Evolutionary conservation across 106 monocot species (phyloP).

Genomic region (Phalaenopsis equestris): DNA sequence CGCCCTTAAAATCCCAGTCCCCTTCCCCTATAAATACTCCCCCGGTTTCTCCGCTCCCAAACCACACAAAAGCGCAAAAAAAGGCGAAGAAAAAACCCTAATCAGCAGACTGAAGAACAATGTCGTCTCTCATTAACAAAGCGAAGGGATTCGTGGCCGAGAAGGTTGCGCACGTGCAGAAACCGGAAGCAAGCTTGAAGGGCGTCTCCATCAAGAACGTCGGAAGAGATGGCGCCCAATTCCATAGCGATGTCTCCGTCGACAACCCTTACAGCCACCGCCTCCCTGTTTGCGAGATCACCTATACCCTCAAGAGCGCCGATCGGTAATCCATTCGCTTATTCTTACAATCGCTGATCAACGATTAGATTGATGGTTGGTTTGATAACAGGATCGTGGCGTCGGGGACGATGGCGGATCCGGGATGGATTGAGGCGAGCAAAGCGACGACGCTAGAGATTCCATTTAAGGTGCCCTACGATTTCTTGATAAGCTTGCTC

Average conservation of each 20-base stretch:
- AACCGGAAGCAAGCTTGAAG: constrained; percentile 64
- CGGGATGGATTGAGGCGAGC: constrained; percentile 11
- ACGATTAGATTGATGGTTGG: not conserved
- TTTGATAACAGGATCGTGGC: constrained; percentile 1
- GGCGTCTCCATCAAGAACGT: constrained; percentile 38
- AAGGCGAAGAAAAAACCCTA: not conserved
- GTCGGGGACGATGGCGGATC: constrained; percentile 13
- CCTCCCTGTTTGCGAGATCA: constrained; percentile 78
- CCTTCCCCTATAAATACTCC: not conserved
- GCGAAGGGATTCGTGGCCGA: constrained; percentile 74
- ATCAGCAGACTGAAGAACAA: not conserved
- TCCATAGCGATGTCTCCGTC: constrained; percentile 53
- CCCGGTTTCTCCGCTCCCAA: not conserved
- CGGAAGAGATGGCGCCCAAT: constrained; percentile 26
- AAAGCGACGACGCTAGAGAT: constrained; percentile 4
- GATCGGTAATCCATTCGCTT: constrained; percentile 26
- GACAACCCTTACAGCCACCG: constrained; percentile 55
- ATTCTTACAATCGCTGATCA: not conserved
- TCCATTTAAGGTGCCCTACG: constrained; percentile 55
- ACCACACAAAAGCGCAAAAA: not conserved
- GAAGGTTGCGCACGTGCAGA: constrained; percentile 67
- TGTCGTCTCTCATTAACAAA: constrained; percentile 58
- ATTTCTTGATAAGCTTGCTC: constrained; percentile 60
- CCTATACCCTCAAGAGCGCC: constrained; percentile 64
- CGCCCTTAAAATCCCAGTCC: not conserved